Conservation (phyloP, 495 filamentous ascomycete genomes). For the Hapsidospora chrysogenum region DNA sequence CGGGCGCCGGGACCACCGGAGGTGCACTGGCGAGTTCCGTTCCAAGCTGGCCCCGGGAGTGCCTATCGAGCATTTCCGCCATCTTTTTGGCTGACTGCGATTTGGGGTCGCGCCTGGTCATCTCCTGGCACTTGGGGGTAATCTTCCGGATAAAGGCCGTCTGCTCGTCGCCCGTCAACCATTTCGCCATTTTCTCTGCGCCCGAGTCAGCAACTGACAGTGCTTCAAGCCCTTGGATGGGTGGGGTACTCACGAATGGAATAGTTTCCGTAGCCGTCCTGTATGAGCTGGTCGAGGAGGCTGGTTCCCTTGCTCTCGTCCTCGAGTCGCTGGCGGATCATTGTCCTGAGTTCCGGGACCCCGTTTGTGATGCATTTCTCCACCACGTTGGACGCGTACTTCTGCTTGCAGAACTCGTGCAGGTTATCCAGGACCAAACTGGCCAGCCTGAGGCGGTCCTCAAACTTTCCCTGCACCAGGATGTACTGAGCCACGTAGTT, state of each 20-base stretch:
- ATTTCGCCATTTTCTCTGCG: slow-evolving; percentile 62
- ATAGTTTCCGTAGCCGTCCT: slow-evolving; percentile 90
- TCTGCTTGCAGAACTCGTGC: slow-evolving; percentile 74
- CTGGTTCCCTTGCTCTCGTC: slow-evolving; percentile 45
- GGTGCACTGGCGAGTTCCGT: too few species aligned
- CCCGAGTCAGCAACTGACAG: slow-evolving; percentile 22
- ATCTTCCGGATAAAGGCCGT: slow-evolving; percentile 54
- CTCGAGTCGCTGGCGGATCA: slow-evolving; percentile 54
- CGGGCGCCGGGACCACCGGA: too few species aligned
- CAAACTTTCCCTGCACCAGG: slow-evolving; percentile 62
- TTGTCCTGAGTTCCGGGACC: slow-evolving; percentile 45
- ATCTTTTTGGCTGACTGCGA: slow-evolving; percentile 55
- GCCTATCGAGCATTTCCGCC: slow-evolving; percentile 63
- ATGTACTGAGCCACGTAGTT: slow-evolving; percentile 97
- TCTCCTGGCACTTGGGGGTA: too few species aligned
- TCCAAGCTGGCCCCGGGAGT: too few species aligned
- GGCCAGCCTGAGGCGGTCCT: slow-evolving; percentile 61
- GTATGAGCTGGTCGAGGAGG: slow-evolving; percentile 59
- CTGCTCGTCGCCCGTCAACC: slow-evolving; percentile 47
- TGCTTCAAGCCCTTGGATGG: too few species aligned
- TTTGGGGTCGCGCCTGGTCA: too few species aligned
- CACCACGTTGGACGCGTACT: slow-evolving; percentile 94
- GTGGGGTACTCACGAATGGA: slow-evolving; percentile 90
- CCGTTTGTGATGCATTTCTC: slow-evolving; percentile 81
- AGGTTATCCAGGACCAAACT: slow-evolving; percentile 52